Evolutionary conservation across 2,329 filamentous ascomycete genomes (phyloP).

Genomic region (Fusarium sp.): DNA sequence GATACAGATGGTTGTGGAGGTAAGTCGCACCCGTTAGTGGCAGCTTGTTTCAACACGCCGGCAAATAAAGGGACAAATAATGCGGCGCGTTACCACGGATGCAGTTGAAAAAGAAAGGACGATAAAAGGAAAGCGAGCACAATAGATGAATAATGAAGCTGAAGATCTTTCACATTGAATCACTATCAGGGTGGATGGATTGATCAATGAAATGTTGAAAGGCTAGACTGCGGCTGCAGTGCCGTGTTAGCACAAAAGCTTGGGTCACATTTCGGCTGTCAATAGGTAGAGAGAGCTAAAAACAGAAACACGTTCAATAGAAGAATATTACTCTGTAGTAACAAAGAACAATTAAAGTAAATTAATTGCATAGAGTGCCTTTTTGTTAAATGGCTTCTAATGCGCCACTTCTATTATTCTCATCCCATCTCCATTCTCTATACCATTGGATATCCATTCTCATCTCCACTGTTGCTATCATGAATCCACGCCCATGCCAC

Average conservation of each 20-base stretch:
- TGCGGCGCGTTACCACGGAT: constrained; percentile 9
- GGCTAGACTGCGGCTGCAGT: background rate
- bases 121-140: background rate
- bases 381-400: background rate
- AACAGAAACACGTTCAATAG: constrained; percentile 3
- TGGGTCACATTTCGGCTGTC: constrained; percentile 4
- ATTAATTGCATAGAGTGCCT: background rate
- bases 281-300: constrained; percentile 12
- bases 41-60: constrained; percentile 7
- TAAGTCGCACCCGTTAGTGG: background rate
- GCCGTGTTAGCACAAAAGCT: constrained; percentile 6
- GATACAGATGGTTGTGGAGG: background rate
- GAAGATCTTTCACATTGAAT: constrained; percentile 3
- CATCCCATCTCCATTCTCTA: background rate
- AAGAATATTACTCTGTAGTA: background rate
- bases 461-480: constrained; percentile 13
- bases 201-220: constrained; percentile 1
- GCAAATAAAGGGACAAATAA: constrained; percentile 4
- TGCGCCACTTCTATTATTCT: background rate
- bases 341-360: background rate
- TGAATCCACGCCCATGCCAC: constrained; percentile 3
- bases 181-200: background rate
- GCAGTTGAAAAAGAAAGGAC: constrained; percentile 1
- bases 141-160: background rate
- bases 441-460: background rate